Base-by-base conservation (phyloP, 176 grass and related monocot genomes). In the Eremochloa ophiuroides region DNA sequence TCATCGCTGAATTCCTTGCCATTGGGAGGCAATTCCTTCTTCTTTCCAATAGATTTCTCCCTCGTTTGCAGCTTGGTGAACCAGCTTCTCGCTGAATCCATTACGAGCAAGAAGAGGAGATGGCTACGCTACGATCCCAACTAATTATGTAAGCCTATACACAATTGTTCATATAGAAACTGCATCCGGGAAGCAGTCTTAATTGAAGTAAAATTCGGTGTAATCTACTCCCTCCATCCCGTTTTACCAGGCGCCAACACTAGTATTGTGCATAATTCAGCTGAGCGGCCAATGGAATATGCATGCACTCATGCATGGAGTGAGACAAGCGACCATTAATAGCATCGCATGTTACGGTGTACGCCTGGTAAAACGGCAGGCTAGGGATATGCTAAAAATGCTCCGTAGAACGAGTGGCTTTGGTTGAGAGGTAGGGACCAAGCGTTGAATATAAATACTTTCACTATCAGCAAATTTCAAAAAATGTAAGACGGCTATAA, bases 61-160 rank as follows among this genome's bases (percentile, higher is more conserved):
- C 83, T 93, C 4, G 88, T 89, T 81, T 95, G 95, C 60, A 98
- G 88, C 87, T 98, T 95, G 31, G 83, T 90, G 10, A 95, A 91
- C 95, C 95, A 98, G 85, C 92, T 98, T 88, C 90, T 93, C 26
- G 92, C 85, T 44, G 95, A 89, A 89, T 94, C 92, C 92, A 98
- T 98, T 60, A 61, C 58, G 20, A 31, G 20, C 22, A 75, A 78
- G n/a, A 78, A 35, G 42, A 65, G 48, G 17, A 48, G 51, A 74
- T 40, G n/a, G 55, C 29, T 15, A 17, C 39, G 28, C 6, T 68
- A 33, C 2, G 8, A 72, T 51, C 27, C 38, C 42, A 30, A 30
- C 25, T 17, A 83, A 73, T n/a, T 55, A 34, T 46, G 22, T 81
- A 29, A 75, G 22, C 35, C 69, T 88, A 84, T 46, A 72, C 68